Percentiles rank a stretch among this genome's conserved stretches.
Evolutionary conservation across 2,329 filamentous ascomycete genomes (phyloP).

Genomic region (Curvularia lunata): DNA sequence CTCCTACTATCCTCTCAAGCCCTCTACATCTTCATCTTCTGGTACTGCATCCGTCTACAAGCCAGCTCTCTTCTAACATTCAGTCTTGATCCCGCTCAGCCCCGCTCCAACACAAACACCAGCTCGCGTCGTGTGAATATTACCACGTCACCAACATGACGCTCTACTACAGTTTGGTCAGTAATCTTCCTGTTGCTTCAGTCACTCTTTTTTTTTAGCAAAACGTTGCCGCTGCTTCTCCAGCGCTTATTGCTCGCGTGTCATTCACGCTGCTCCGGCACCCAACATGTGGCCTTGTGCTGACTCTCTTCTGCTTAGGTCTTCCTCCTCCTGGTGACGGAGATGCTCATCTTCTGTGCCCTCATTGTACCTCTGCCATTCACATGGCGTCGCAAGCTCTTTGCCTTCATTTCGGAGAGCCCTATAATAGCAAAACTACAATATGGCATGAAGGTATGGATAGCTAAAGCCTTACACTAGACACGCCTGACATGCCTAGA

Average conservation of each 20-base stretch:
- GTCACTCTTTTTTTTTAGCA: background rate
- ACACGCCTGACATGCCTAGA: constrained; percentile 56
- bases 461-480: background rate
- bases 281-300: constrained; percentile 28
- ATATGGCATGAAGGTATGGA: constrained; percentile 84
- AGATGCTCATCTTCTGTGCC: constrained; percentile 82
- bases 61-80: constrained; percentile 7
- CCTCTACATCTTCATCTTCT: constrained; percentile 8
- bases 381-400: constrained; percentile 81
- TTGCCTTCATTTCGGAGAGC: constrained; percentile 94
- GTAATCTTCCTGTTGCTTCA: constrained; percentile 34
- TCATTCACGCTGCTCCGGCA: background rate
- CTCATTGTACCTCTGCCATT: constrained; percentile 89
- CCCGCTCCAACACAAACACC: constrained; percentile 33
- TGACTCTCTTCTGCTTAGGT: constrained; percentile 62
- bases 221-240: background rate
- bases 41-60: constrained; percentile 1
- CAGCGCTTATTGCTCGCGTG: constrained; percentile 14
- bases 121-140: constrained; percentile 23
- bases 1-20: constrained; percentile 17
- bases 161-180: constrained; percentile 71
- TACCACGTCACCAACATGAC: constrained; percentile 63
- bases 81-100: constrained; percentile 19
- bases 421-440: constrained; percentile 87
- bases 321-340: constrained; percentile 79